These are phyloP conservation scores for Rhodotorula graminis DNA, from an alignment of 768 basidiomycete species.

Conservation along the genomic window DNA sequence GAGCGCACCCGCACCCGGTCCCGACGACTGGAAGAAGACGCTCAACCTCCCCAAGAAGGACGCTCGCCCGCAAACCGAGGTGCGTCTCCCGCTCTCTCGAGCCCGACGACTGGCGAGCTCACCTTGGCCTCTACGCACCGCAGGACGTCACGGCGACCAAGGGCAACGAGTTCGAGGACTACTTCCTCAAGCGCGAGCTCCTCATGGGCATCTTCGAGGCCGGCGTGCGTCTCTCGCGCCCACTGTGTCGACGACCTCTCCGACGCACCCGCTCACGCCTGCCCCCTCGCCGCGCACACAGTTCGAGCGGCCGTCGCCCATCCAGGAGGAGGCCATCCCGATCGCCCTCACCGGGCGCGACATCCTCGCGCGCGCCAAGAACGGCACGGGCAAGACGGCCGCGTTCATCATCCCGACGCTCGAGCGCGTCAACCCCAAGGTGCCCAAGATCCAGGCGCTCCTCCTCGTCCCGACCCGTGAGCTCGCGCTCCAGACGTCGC, in stretches of 20 bases:
- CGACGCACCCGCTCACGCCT: background rate
- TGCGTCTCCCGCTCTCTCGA: conserved; percentile 34
- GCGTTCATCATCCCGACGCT: conserved; percentile 97
- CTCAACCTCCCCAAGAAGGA: conserved; percentile 53
- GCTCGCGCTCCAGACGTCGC: conserved; percentile 94
- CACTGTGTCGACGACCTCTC: too few relatives aligned
- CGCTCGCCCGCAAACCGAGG: conserved; percentile 85
- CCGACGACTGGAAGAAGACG: conserved; percentile 39
- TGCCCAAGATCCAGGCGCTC: conserved; percentile 87
- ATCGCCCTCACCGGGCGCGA: conserved; percentile 89
- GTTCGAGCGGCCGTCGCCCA: conserved; percentile 92
- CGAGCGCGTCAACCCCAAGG: conserved; percentile 78
- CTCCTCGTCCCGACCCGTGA: conserved; percentile 98
- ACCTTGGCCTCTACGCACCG: background rate
- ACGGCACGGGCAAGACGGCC: conserved; percentile 93
- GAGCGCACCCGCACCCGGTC: conserved; percentile 1
- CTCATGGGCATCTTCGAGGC: conserved; percentile 99
- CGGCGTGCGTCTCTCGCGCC: conserved; percentile 51
- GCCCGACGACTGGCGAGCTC: background rate
- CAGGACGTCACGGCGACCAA: conserved; percentile 87
- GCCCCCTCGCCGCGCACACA: background rate
- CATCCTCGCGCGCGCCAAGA: conserved; percentile 90
- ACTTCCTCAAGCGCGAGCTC: conserved; percentile 58
- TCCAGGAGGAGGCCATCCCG: conserved; percentile 98
- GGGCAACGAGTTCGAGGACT: conserved; percentile 85